Conservation (phyloP, 768 basidiomycete species). For the Boletus barrowsii region DNA sequence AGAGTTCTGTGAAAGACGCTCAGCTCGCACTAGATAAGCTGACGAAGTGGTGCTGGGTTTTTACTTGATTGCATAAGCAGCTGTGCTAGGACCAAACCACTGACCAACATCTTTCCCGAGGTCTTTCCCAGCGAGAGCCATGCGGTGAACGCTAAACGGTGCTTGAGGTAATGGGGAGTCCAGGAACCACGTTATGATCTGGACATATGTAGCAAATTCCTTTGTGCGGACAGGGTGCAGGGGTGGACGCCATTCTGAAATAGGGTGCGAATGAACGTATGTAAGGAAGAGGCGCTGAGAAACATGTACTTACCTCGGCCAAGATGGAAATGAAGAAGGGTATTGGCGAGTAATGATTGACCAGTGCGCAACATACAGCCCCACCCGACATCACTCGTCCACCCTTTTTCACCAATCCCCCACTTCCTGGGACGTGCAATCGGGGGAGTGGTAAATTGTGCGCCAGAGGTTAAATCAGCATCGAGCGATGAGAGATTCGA, state of each 20-base stretch:
- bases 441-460: conserved; percentile 35
- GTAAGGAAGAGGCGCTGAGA: not conserved
- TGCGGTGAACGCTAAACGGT: conserved; percentile 93
- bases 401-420: conserved; percentile 70
- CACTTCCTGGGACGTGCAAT: conserved; percentile 54
- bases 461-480: conserved; percentile 28
- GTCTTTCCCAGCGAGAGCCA: conserved; percentile 93
- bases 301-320: conserved; percentile 53
- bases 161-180: conserved; percentile 81
- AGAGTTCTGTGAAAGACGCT: conserved; percentile 54
- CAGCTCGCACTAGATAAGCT: not conserved
- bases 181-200: conserved; percentile 91
- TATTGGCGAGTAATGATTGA: conserved; percentile 78
- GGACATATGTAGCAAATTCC: conserved; percentile 83
- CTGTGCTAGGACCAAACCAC: conserved; percentile 97
- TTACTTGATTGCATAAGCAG: conserved; percentile 94
- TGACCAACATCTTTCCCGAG: conserved; percentile 93
- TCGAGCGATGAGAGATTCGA: conserved; percentile 45
- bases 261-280: conserved; percentile 6
- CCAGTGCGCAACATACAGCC: conserved; percentile 91
- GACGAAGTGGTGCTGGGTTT: conserved; percentile 19
- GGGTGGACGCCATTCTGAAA: conserved; percentile 83
- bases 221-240: conserved; percentile 53
- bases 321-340: conserved; percentile 71
- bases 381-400: conserved; percentile 87